These are phyloP conservation scores for Darksidea phi DNA, from an alignment of 495 filamentous ascomycete genomes.

Conservation along the genomic window DNA sequence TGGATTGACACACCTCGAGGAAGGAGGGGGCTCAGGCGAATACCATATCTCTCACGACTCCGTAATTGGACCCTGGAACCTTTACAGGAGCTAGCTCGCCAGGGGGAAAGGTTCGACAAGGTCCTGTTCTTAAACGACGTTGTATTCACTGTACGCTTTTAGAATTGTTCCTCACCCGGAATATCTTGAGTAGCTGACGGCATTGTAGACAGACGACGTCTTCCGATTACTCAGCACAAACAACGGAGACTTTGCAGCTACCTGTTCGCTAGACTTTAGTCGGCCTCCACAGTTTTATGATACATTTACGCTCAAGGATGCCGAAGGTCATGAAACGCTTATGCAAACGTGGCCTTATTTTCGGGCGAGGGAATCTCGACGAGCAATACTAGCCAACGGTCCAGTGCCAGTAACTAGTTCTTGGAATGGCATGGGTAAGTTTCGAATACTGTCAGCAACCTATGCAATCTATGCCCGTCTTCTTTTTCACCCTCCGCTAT, in stretches of 20 bases:
- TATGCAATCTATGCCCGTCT: too few relatives aligned
- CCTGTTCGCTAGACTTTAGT: conserved; percentile 78
- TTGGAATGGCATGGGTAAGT: conserved; percentile 88
- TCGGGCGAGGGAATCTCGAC: conserved; percentile 56
- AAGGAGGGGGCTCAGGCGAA: neutral
- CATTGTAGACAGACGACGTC: too few relatives aligned
- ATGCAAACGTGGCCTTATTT: conserved; percentile 80
- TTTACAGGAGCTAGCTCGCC: neutral
- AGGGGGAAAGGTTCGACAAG: conserved; percentile 54
- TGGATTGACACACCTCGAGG: neutral
- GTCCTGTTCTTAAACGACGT: conserved; percentile 76
- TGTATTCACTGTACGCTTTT: too few relatives aligned
- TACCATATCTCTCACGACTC: neutral
- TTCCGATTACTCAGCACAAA: conserved; percentile 77
- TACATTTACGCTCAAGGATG: conserved; percentile 79
- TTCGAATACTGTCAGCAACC: too few relatives aligned
- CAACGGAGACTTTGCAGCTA: conserved; percentile 71
- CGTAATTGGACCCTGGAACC: neutral
- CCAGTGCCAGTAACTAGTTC: conserved; percentile 72
- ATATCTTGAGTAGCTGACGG: conserved; percentile 63
- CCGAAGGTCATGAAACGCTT: conserved; percentile 58
- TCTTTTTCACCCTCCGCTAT: too few relatives aligned
- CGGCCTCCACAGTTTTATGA: conserved; percentile 73
- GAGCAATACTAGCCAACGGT: conserved; percentile 53
- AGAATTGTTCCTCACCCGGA: too few relatives aligned